Evolutionary conservation across 805 yeast genomes (phyloP).

Genomic region (Kuraishia ogatae): DNA sequence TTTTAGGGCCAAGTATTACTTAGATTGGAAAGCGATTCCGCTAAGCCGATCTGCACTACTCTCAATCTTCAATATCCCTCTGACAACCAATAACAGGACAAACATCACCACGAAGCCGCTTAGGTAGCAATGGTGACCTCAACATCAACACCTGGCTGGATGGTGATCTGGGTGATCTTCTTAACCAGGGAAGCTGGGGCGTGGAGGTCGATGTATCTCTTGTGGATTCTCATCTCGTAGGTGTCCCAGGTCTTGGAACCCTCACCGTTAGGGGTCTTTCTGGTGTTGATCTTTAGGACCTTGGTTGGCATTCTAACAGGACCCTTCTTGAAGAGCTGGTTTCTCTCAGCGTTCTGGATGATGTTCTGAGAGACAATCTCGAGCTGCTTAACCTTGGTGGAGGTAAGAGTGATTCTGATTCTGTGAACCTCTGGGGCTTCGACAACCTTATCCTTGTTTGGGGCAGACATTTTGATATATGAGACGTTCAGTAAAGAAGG

Average conservation of each 20-base stretch:
- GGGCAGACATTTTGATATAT: slow-evolving; percentile 55
- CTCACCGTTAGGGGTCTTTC: slow-evolving; percentile 99
- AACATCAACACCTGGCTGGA: slow-evolving; percentile 99
- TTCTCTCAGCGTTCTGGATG: slow-evolving; percentile 76
- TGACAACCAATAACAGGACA: neutral
- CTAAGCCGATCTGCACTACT: neutral
- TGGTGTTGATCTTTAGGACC: slow-evolving; percentile 95
- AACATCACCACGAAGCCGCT: slow-evolving; percentile 16
- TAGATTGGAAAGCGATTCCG: neutral
- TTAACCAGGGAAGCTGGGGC: slow-evolving; percentile 91
- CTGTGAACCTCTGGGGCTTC: slow-evolving; percentile 81
- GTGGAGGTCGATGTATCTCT: slow-evolving; percentile 97
- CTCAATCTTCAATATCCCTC: neutral
- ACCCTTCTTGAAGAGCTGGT: slow-evolving; percentile 89
- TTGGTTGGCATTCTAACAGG: slow-evolving; percentile 99
- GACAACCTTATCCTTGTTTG: slow-evolving; percentile 79
- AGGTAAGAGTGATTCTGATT: slow-evolving; percentile 98
- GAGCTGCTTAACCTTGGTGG: slow-evolving; percentile 97
- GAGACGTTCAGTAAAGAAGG: slow-evolving; percentile 24
- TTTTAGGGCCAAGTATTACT: neutral
- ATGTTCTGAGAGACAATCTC: slow-evolving; percentile 94
- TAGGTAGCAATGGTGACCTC: slow-evolving; percentile 87
- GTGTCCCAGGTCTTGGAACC: slow-evolving; percentile 99
- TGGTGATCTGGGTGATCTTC: slow-evolving; percentile 95
- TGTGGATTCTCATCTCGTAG: slow-evolving; percentile 99